These are phyloP conservation scores for Athelia psychrophila DNA, from an alignment of 1,284 basidiomycete genomes.

Conservation along the genomic window DNA sequence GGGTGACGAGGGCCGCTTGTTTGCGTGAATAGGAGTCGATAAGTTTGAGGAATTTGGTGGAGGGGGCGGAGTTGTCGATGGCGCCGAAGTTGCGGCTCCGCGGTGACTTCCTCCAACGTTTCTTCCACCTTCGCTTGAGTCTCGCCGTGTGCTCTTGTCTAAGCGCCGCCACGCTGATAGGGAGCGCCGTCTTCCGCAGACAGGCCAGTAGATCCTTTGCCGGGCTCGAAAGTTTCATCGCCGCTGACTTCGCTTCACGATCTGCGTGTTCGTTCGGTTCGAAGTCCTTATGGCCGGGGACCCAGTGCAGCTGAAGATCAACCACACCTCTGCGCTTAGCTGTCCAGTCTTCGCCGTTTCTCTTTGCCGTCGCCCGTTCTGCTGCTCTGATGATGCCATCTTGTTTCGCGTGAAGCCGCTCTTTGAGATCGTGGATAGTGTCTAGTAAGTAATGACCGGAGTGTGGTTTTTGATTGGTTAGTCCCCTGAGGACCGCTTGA, in stretches of 20 bases:
- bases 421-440: neutral
- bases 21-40: neutral
- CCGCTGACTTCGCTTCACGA: conserved; percentile 14
- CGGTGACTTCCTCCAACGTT: neutral
- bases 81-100: neutral
- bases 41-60: neutral
- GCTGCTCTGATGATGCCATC: neutral
- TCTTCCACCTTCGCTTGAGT: neutral
- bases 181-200: neutral
- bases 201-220: neutral
- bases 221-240: neutral
- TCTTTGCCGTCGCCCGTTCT: neutral
- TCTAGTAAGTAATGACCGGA: neutral
- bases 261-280: conserved; percentile 15
- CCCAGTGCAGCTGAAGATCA: conserved; percentile 7
- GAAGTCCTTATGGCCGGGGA: conserved; percentile 13
- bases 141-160: neutral
- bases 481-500: neutral
- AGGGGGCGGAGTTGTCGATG: neutral
- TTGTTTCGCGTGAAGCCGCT: neutral
- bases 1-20: conserved; percentile 4
- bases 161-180: neutral
- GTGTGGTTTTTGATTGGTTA: conserved; percentile 9
- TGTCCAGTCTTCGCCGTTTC: neutral
- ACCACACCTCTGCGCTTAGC: neutral